These are phyloP conservation scores for Coffea humblotiana DNA, from an alignment of 305 asterid genomes.

Conservation along the genomic window DNA sequence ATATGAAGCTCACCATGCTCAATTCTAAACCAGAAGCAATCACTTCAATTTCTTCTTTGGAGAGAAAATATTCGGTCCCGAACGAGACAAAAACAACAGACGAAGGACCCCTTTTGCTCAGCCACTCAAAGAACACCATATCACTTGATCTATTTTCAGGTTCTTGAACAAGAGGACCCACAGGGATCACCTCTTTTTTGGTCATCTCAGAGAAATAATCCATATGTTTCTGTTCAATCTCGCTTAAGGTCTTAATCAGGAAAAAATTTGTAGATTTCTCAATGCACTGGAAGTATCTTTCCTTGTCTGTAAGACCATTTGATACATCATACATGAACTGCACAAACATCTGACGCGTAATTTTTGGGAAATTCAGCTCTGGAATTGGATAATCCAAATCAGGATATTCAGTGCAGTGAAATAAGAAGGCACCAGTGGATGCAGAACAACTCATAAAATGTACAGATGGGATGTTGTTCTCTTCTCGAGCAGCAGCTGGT, in stretches of 20 bases:
- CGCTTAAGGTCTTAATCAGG: slow-evolving; percentile 9
- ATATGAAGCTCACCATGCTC: slow-evolving; percentile 15
- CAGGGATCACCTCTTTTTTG: slow-evolving; percentile 12
- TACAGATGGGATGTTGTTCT: slow-evolving; percentile 12
- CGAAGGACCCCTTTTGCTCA: slow-evolving; percentile 6
- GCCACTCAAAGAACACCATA: slow-evolving; percentile 18
- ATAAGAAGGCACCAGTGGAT: background rate
- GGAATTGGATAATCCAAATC: slow-evolving; percentile 12
- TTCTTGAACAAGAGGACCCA: slow-evolving; percentile 18
- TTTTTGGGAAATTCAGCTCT: background rate
- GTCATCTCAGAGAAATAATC: slow-evolving; percentile 11
- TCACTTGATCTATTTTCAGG: background rate
- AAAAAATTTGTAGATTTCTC: slow-evolving; percentile 6
- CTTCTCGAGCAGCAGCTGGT: background rate
- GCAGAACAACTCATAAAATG: slow-evolving; percentile 11
- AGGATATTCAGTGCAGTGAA: slow-evolving; percentile 7
- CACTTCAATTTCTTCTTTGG: slow-evolving; percentile 14
- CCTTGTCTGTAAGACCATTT: slow-evolving; percentile 20
- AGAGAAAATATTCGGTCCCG: slow-evolving; percentile 20
- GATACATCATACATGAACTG: slow-evolving; percentile 7
- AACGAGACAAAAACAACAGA: slow-evolving; percentile 24
- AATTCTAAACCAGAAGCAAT: slow-evolving; percentile 1
- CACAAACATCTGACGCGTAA: background rate
- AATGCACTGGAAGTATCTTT: slow-evolving; percentile 7
- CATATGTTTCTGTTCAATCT: slow-evolving; percentile 14